phyloP scores from a whole-genome alignment of 176 grass and related monocot species.

The Metroxylon sagu region DNA sequence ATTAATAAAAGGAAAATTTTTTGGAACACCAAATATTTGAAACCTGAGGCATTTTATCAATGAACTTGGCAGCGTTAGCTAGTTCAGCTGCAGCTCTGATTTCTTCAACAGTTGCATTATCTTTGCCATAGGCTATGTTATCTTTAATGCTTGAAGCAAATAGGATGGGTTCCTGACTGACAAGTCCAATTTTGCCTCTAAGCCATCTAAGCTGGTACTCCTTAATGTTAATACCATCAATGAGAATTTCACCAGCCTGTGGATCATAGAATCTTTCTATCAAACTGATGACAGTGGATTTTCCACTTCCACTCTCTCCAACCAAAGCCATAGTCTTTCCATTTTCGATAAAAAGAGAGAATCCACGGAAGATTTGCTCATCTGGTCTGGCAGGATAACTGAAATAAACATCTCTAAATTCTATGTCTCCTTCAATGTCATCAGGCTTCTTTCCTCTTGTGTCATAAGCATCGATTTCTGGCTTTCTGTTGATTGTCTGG shows the following conservation, averaged over 20 bases:
- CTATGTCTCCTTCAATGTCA: constrained; percentile 77
- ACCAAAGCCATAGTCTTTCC: constrained; percentile 65
- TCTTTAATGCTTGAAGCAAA: constrained; percentile 73
- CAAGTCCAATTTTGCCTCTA: constrained; percentile 84
- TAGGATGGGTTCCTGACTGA: constrained; percentile 81
- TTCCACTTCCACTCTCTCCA: constrained; percentile 82
- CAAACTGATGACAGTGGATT: constrained; percentile 74
- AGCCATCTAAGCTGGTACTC: constrained; percentile 83
- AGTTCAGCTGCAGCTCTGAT: constrained; percentile 90
- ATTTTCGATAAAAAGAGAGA: constrained; percentile 50
- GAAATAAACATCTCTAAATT: constrained; percentile 66
- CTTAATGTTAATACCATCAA: constrained; percentile 65
- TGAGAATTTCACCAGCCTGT: constrained; percentile 51
- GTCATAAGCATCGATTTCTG: constrained; percentile 64
- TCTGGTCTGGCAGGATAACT: constrained; percentile 69
- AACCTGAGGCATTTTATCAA: constrained; percentile 95
- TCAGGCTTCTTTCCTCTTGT: constrained; percentile 46
- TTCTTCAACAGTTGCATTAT: constrained; percentile 52
- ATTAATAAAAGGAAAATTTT: no score
- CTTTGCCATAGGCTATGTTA: constrained; percentile 83
- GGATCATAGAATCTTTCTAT: constrained; percentile 87
- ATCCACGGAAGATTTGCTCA: constrained; percentile 72
- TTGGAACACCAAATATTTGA: background rate
- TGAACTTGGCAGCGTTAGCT: constrained; percentile 85
- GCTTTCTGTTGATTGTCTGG: constrained; percentile 75